Evolutionary conservation across 108 stramenopile genomes (phyloP).

Genomic region (Cyclotella baltica): DNA sequence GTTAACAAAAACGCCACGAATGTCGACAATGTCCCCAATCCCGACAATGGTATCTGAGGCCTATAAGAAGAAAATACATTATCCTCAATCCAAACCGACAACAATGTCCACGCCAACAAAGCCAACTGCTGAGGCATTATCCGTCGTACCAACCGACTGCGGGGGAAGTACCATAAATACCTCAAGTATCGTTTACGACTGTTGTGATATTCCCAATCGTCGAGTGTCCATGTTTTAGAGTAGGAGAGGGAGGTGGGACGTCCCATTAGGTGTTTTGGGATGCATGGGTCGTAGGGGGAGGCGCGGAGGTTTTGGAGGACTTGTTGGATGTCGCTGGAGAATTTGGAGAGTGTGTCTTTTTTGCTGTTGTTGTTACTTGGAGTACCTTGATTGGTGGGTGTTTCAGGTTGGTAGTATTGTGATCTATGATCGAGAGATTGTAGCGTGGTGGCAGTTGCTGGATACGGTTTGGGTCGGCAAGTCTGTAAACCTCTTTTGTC

Average conservation of each 20-base stretch:
- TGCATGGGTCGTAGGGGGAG: slow-evolving; percentile 32
- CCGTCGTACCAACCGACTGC: slow-evolving; percentile 40
- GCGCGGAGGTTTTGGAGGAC: slow-evolving; percentile 37
- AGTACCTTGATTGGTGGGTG: too few relatives aligned
- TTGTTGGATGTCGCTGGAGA: slow-evolving; percentile 35
- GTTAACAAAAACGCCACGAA: slow-evolving; percentile 67
- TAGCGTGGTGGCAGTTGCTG: too few relatives aligned
- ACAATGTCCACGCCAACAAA: slow-evolving; percentile 45
- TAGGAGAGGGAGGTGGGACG: slow-evolving; percentile 12
- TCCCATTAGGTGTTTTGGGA: slow-evolving; percentile 45
- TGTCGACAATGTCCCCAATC: slow-evolving; percentile 56
- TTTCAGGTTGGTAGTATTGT: neutral
- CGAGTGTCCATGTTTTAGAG: slow-evolving; percentile 45
- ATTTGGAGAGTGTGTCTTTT: slow-evolving; percentile 28
- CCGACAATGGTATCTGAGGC: slow-evolving; percentile 39
- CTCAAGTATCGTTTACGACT: slow-evolving; percentile 51
- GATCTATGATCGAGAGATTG: too few relatives aligned
- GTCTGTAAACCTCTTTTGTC: too few relatives aligned
- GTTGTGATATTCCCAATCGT: slow-evolving; percentile 62
- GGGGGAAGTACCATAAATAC: slow-evolving; percentile 36
- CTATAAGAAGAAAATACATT: slow-evolving; percentile 8
- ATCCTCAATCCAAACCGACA: slow-evolving; percentile 30
- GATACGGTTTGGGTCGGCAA: too few relatives aligned
- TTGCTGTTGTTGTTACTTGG: slow-evolving; percentile 9
- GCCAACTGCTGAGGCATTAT: slow-evolving; percentile 47